Evolutionary conservation across 2,329 filamentous ascomycete genomes (phyloP), one percentile per base, ranked within the genome.

Genomic region (Podosphaera aphanis): DNA sequence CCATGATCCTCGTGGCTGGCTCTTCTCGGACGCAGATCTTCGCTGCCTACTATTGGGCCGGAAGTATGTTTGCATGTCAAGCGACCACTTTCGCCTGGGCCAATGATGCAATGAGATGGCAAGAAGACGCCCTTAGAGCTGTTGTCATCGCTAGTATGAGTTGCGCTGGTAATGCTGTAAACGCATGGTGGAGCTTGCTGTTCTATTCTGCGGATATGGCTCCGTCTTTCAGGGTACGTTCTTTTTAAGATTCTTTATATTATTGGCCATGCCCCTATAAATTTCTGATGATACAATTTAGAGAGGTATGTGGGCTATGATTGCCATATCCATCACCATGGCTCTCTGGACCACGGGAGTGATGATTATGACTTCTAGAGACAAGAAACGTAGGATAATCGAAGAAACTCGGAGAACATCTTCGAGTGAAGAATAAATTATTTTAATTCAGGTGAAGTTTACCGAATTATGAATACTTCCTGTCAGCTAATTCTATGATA

Each of bases 31-130:
- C 66, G 0, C 62, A 70, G 1, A 67, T 74, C 0, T 78, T 83
- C 49, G 75, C 73, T 2, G 75, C 76, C 3, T 82, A 80, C 52
- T 82, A 81, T 58, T 77, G 73, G 71, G 74, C 77, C 0, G 79
- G 79, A 0, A 64, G 69, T 2, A 74, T 81, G 0, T 83, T 83
- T 52, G 77, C 78, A 0, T 79, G 77, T 53, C 77, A 83, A 59
- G 77, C 79, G 0, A 79, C 74, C 0, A 82, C 83, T 52, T 83
- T 83, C 52, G 78, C 79, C 0, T 83, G 78, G 78, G 78, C 75
- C 19, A 83, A 83, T 52, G 78, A 82, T 53, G 52, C 51, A 2
- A 72, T 74, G 2, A 70, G 79, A 62, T 66, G 74, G 6, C 69
- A 70, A 46, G 71, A 80, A 52, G 71, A 79, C 48, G 68, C 70